These are phyloP conservation scores for Globisporangium alternatum DNA, from an alignment of 352 stramenopile species.

Conservation along the genomic window DNA sequence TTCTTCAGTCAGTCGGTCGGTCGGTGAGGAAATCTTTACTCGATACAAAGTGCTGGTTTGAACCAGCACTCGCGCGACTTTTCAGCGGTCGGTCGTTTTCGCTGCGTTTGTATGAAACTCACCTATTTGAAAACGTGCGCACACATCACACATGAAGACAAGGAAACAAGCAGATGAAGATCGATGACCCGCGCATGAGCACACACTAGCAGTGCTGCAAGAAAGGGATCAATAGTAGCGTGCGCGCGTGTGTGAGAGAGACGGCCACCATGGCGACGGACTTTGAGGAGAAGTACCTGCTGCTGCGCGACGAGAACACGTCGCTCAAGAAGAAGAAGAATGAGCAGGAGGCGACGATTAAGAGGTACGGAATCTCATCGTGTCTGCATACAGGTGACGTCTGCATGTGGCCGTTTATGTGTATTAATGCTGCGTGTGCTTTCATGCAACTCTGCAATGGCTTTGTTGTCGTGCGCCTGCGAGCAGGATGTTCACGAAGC, in stretches of 20 bases:
- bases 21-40: background rate
- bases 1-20: constrained; percentile 6
- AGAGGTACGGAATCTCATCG: constrained; percentile 34
- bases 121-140: background rate
- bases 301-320: constrained; percentile 81
- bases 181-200: background rate
- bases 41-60: background rate
- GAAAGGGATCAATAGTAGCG: background rate
- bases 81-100: constrained; percentile 14
- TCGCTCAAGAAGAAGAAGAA: constrained; percentile 90
- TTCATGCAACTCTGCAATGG: background rate
- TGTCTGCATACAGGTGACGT: background rate
- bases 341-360: constrained; percentile 89
- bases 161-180: background rate
- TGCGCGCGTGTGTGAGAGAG: background rate
- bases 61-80: background rate
- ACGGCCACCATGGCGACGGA: constrained; percentile 38
- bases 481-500: constrained; percentile 84
- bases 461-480: background rate
- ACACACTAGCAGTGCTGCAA: background rate
- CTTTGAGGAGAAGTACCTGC: constrained; percentile 85
- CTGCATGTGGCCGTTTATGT: background rate
- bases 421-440: background rate
- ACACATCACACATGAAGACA: background rate
- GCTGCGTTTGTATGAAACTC: background rate